These are phyloP conservation scores for Verticillium albo-atrum DNA, from an alignment of 2,329 filamentous ascomycete genomes.

Conservation along the genomic window DNA sequence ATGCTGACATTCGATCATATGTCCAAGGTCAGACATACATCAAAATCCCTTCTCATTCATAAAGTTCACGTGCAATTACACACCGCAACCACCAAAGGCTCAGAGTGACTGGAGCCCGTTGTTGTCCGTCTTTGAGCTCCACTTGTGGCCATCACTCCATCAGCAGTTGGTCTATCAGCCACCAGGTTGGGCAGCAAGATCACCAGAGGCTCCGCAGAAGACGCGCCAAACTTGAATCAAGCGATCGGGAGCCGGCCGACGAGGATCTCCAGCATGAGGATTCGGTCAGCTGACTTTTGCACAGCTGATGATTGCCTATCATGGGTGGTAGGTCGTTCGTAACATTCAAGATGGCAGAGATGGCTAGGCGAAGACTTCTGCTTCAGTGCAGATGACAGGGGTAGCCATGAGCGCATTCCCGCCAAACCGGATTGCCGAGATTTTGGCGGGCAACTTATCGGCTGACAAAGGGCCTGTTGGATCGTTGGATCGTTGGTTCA, in stretches of 20 bases:
- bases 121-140: too few species aligned
- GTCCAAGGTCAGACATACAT: too few species aligned
- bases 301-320: neutral
- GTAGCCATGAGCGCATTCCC: neutral
- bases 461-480: too few species aligned
- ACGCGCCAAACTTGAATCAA: neutral
- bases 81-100: too few species aligned
- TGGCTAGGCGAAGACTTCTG: neutral
- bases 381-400: neutral
- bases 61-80: too few species aligned
- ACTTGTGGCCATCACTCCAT: too few species aligned
- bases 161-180: neutral
- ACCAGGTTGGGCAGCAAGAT: neutral
- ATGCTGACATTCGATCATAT: too few species aligned
- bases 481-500: neutral
- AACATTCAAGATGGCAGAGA: too few species aligned
- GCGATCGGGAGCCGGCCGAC: neutral
- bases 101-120: too few species aligned
- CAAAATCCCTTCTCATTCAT: too few species aligned
- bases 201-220: neutral
- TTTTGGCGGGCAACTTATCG: neutral
- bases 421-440: neutral
- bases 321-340: too few species aligned
- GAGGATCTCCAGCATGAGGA: neutral
- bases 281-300: neutral